These are phyloP conservation scores for Hansenula sp. DNA, from an alignment of 1,139 yeast species.

Conservation along the genomic window DNA sequence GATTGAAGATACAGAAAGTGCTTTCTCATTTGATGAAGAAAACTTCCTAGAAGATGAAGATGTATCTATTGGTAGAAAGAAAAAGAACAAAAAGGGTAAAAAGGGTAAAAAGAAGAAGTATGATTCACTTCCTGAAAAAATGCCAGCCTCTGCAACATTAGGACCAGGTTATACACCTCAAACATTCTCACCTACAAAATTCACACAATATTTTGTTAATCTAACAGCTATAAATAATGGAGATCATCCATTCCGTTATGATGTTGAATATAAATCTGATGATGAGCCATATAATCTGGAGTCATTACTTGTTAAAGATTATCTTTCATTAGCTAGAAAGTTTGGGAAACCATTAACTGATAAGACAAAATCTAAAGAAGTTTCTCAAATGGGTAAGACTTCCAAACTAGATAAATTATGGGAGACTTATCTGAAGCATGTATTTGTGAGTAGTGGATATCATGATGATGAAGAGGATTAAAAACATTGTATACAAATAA, in stretches of 20 bases:
- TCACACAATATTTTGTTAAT: slow-evolving; percentile 70
- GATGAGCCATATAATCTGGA: slow-evolving; percentile 52
- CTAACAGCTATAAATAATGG: slow-evolving; percentile 46
- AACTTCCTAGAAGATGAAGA: slow-evolving; percentile 9
- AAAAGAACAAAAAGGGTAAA: slow-evolving; percentile 6
- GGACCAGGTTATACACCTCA: slow-evolving; percentile 80
- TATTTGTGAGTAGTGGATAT: slow-evolving; percentile 63
- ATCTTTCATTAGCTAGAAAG: slow-evolving; percentile 52
- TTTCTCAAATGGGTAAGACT: slow-evolving; percentile 6
- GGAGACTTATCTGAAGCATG: slow-evolving; percentile 39
- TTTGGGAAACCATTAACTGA: slow-evolving; percentile 39
- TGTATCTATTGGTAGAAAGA: slow-evolving; percentile 8
- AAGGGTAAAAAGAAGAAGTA: slow-evolving; percentile 38
- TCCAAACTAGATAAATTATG: slow-evolving; percentile 24
- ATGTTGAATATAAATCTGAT: slow-evolving; percentile 67
- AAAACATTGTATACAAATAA: no score
- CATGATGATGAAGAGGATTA: slow-evolving; percentile 30
- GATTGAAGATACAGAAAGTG: slow-evolving; percentile 19
- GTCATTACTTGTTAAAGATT: slow-evolving; percentile 54
- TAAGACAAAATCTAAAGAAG: slow-evolving; percentile 12
- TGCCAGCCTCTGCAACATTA: slow-evolving; percentile 46
- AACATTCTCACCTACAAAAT: slow-evolving; percentile 65
- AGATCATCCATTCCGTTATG: slow-evolving; percentile 45
- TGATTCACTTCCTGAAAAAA: slow-evolving; percentile 61
- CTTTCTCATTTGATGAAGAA: slow-evolving; percentile 18